Base-by-base conservation (phyloP, 2,329 filamentous ascomycete genomes). In the Trichoderma sp. region DNA sequence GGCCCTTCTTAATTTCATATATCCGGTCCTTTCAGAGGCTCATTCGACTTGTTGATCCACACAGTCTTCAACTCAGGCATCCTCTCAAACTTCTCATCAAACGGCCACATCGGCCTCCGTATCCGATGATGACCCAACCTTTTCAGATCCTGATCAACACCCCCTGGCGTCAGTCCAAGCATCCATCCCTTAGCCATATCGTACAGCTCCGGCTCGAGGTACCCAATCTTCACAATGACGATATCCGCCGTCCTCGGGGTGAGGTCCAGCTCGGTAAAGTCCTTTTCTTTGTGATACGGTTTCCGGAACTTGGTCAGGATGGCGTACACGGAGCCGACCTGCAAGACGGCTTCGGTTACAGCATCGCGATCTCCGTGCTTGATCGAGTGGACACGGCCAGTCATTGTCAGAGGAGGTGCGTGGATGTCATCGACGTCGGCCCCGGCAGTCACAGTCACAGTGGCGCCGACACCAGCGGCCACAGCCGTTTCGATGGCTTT, bases 151-250 rank as follows among this genome's bases (percentile, higher is more conserved):
- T 85, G 83, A 68, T 85, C 81, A 10, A 85, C 83, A 9, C 82
- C 82, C 0, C 82, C 83, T 0, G 82, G 82, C 0, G 82, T 85
- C 17, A 85, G 73, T 0, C 75, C 83, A 1, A 85, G 75, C 79
- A 84, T 83, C 83, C 82, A 85, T 61, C 81, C 82, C 7, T 75
- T 75, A 0, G 82, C 79, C 82, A 85, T 85, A 58, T 78, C 78
- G 66, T 83, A 83, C 5, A 85, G 72, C 69, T 85, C 79, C 3
- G 83, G 83, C 69, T 85, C 83, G 1, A 85, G 72, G 64, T 85
- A 85, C 17, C 83, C 83, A 51, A 85, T 85, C 71, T 85, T 85
- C 26, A 85, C 82, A 50, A 85, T 78, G 0, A 85, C 82, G 24
- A 85, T 78, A 67, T 83, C 81, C 0, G 79, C 78, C 5, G 75